Percentiles rank a stretch among this genome's conserved stretches.
phyloP scores from a whole-genome alignment of 768 basidiomycete genomes.

The Ephemerocybe angulata region DNA sequence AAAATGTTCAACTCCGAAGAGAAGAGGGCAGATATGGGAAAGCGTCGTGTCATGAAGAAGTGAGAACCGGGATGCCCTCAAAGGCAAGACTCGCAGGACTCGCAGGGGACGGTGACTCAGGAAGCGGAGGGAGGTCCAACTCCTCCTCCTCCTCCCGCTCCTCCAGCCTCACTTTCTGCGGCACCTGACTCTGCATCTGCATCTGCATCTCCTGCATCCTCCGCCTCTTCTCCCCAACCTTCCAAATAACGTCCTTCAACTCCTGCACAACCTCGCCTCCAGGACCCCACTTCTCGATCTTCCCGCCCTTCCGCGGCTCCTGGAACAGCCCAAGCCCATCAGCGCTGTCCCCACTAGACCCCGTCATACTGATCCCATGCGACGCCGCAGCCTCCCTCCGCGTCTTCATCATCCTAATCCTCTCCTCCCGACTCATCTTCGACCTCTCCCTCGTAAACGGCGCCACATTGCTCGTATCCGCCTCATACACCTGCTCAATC shows the following conservation, averaged over 20 bases:
- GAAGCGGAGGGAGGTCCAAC: not conserved
- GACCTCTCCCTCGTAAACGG: slow-evolving; percentile 55
- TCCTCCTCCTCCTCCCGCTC: not conserved
- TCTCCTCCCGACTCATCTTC: slow-evolving; percentile 69
- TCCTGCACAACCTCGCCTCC: slow-evolving; percentile 80
- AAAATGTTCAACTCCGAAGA: not conserved
- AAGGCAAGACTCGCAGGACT: not conserved
- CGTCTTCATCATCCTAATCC: slow-evolving; percentile 58
- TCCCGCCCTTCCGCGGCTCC: slow-evolving; percentile 10
- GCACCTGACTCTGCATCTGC: not conserved
- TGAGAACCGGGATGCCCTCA: not conserved
- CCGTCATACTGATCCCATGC: not conserved
- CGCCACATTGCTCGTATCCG: slow-evolving; percentile 43
- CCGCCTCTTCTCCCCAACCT: slow-evolving; percentile 69
- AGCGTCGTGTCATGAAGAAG: not conserved
- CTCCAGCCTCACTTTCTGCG: not conserved
- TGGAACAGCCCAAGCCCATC: not conserved
- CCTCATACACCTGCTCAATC: slow-evolving; percentile 82
- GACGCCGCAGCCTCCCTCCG: slow-evolving; percentile 40
- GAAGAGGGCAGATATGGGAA: not conserved
- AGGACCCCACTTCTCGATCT: slow-evolving; percentile 60
- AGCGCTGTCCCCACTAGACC: slow-evolving; percentile 11
- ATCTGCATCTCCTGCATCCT: slow-evolving; percentile 37
- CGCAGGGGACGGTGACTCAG: not conserved
- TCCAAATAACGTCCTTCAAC: slow-evolving; percentile 83